phyloP scores from a whole-genome alignment of 176 grass and related monocot genomes.

The Panicum miliaceum region DNA sequence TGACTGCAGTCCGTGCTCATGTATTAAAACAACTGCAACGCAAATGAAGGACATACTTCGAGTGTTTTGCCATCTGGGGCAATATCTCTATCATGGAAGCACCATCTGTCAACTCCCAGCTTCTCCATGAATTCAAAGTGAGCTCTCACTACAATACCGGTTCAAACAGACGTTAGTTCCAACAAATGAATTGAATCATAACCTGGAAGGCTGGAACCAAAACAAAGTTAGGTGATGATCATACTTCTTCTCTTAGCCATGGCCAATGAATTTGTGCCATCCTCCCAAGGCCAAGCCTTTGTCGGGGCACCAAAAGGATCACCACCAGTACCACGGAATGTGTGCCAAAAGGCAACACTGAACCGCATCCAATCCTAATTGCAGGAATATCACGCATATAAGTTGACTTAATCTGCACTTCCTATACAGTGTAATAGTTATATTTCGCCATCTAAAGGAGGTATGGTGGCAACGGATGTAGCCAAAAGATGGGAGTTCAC shows the following conservation, averaged over 20 bases:
- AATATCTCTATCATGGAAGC: slow-evolving; percentile 98
- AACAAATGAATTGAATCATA: neutral
- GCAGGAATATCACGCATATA: neutral
- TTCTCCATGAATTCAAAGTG: slow-evolving; percentile 98
- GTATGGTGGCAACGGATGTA: neutral
- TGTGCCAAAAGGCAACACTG: slow-evolving; percentile 91
- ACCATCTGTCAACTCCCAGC: slow-evolving; percentile 95
- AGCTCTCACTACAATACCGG: slow-evolving; percentile 69
- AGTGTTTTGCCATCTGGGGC: slow-evolving; percentile 87
- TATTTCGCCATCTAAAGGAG: neutral
- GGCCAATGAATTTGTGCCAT: slow-evolving; percentile 82
- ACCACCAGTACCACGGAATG: slow-evolving; percentile 76
- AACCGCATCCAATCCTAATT: slow-evolving; percentile 87
- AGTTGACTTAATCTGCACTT: neutral
- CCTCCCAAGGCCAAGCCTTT: slow-evolving; percentile 94
- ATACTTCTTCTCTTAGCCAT: slow-evolving; percentile 98
- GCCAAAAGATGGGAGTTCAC: neutral
- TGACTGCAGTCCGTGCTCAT: neutral
- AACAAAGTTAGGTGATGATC: slow-evolving; percentile 21
- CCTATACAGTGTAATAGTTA: neutral
- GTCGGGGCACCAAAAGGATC: slow-evolving; percentile 90
- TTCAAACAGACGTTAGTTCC: slow-evolving; percentile 23
- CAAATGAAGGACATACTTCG: slow-evolving; percentile 41
- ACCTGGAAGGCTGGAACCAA: neutral
- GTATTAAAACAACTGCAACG: neutral